A percentile compares a stretch with the other conserved stretches of the same genome.
phyloP scores from a whole-genome alignment of 441 rosid species.

The Brassica balearica region DNA sequence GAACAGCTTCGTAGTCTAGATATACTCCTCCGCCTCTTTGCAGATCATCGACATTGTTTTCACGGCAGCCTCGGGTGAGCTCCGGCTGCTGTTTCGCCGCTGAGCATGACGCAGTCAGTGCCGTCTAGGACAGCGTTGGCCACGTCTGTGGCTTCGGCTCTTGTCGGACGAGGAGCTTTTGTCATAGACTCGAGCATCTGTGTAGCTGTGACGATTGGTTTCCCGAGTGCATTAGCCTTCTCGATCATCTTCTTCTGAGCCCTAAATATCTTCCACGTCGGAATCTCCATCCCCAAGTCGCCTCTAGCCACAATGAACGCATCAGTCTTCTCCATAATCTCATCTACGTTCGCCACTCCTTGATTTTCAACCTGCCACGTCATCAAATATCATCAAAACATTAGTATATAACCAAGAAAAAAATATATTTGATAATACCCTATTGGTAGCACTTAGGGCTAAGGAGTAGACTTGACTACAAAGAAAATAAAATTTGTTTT shows the following conservation, averaged over 20 bases:
- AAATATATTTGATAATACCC: too few relatives aligned
- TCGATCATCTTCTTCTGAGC: slow-evolving; percentile 71
- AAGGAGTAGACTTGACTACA: too few relatives aligned
- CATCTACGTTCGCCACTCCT: slow-evolving; percentile 62
- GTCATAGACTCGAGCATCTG: slow-evolving; percentile 75
- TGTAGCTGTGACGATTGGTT: slow-evolving; percentile 73
- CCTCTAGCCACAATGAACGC: slow-evolving; percentile 83
- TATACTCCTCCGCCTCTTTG: slow-evolving; percentile 58
- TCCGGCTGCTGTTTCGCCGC: slow-evolving; percentile 50
- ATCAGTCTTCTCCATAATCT: slow-evolving; percentile 60
- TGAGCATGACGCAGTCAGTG: slow-evolving; percentile 68
- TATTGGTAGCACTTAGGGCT: too few relatives aligned
- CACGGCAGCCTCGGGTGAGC: slow-evolving; percentile 43
- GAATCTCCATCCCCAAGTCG: slow-evolving; percentile 76
- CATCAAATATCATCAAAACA: neutral
- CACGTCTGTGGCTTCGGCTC: slow-evolving; percentile 77
- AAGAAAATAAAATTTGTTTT: neutral
- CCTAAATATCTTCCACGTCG: slow-evolving; percentile 67
- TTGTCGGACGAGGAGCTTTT: slow-evolving; percentile 62
- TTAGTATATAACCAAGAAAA: neutral
- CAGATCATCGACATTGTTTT: slow-evolving; percentile 70
- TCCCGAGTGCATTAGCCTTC: slow-evolving; percentile 63
- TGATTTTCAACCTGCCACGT: slow-evolving; percentile 39
- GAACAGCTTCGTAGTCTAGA: slow-evolving; percentile 50
- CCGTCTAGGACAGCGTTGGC: slow-evolving; percentile 80